These are phyloP conservation scores for Boechera stricta DNA, from an alignment of 345 rosid species.

Conservation along the genomic window DNA sequence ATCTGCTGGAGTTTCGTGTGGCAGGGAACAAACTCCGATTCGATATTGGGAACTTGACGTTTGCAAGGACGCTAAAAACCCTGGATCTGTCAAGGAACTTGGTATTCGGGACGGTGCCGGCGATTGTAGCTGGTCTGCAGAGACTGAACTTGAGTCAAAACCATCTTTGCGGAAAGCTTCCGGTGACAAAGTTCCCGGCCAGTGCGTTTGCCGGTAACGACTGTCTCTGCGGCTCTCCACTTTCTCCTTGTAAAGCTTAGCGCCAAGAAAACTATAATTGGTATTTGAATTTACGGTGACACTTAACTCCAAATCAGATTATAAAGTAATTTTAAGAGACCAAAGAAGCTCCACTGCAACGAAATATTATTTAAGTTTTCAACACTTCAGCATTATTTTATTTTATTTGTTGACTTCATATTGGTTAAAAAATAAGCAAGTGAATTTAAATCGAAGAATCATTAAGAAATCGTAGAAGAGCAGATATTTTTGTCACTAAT, in stretches of 20 bases:
- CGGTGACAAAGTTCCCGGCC: slow-evolving; percentile 56
- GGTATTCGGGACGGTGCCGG: slow-evolving; percentile 63
- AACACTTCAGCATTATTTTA: too few species aligned
- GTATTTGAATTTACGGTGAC: not conserved
- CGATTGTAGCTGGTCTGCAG: slow-evolving; percentile 46
- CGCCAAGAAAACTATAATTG: not conserved
- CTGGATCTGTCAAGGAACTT: slow-evolving; percentile 64
- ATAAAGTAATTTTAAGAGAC: too few species aligned
- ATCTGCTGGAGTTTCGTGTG: slow-evolving; percentile 59
- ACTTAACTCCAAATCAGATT: not conserved
- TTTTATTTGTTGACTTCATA: not conserved
- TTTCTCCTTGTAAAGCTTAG: slow-evolving; percentile 51
- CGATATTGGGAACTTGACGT: slow-evolving; percentile 52
- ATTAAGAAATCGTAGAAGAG: not conserved
- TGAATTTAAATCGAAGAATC: not conserved
- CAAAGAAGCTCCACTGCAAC: too few species aligned
- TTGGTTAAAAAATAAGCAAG: not conserved
- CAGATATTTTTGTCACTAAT: too few species aligned
- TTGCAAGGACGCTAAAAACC: slow-evolving; percentile 51
- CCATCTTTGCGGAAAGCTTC: slow-evolving; percentile 73
- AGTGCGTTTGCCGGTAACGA: slow-evolving; percentile 55
- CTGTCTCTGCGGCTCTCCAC: slow-evolving; percentile 65
- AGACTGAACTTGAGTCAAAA: slow-evolving; percentile 61
- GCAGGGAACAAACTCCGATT: slow-evolving; percentile 59
- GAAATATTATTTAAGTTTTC: too few species aligned